Base-by-base conservation (phyloP, 352 stramenopile species). In the Pythium periplocum region DNA sequence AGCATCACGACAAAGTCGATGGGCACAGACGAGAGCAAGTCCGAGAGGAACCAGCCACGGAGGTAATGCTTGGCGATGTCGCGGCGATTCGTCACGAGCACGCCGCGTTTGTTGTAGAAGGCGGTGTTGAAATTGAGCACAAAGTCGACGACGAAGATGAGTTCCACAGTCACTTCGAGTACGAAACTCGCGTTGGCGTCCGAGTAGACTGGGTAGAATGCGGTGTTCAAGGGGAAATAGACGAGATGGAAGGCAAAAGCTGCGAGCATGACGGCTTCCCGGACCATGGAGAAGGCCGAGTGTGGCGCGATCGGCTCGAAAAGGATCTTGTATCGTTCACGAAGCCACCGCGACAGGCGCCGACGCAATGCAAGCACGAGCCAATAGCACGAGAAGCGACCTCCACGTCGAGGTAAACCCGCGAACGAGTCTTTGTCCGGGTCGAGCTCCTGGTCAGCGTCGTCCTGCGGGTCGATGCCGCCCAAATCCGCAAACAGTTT, bases 201-300 rank as follows among this genome's bases (percentile, higher is more conserved):
- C 7, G 7, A 12, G 17, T 45, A 6, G 37, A 43, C 43, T 11
- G 44, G 36, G 0, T 63, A 45, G 59, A 82, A 86, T 2, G 71
- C 73, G 2, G 69, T 54, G 1, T 61, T 49, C 26, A 82, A 30
- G 0, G 78, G 75, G 40, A 77, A 73, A 26, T 53, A 64, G 4
- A 83, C 37, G 0, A 71, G 45, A 35, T 82, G 73, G 36, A 57
- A 42, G 7, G 38, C 38, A 42, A 42, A 42, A 8, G 12, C 12
- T 8, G 12, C 38, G 7, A 42, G 12, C 7, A 42, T 8, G 38
- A 42, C 12, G 12, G 7, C 38, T 12, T 8, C 38, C 38, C 38
- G 38, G 7, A 42, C 38, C 12, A 12, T 8, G 7, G 12, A 8
- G 38, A 42, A 42, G 7, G 7, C 7, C 7, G 38, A 42, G 7